Base-by-base conservation (phyloP, 139 green algal genomes). In the Diplosphaera chodatii region DNA sequence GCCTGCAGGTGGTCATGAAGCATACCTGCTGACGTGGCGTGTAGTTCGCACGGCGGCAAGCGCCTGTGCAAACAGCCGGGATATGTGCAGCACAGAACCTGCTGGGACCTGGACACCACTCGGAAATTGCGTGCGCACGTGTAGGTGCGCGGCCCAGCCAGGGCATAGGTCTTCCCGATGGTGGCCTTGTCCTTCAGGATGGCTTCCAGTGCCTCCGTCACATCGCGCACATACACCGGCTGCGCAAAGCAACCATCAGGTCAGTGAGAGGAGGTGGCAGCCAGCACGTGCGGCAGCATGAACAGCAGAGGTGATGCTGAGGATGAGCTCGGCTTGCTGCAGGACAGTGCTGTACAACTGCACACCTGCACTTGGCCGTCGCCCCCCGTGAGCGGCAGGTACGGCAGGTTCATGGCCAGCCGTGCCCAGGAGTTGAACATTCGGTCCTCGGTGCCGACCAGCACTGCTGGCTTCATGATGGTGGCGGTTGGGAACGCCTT, bases 361-460 rank as follows among this genome's bases (percentile, higher is more conserved):
- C n/a, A n/a, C n/a, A n/a, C n/a, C n/a, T n/a, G n/a, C n/a, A n/a
- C n/a, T n/a, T n/a, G 83, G 8, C 77, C 85, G 5, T 71, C 92
- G 20, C 85, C 90, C 55, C 89, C 85, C 1, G 94, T 72, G n/a
- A 98, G 75, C 20, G 91, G 91, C 5, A 96, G 62, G 66, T 79
- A 63, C 15, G 83, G 82, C 59, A 80, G 74, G 76, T 76, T 85
- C 68, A 88, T 85, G 41, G 78, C 64, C 69, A 91, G 72, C 67
- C 83, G 70, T 16, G 94, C 86, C 16, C 90, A 80, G 71, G 84
- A 85, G 82, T 97, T 97, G 71, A 94, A 89, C 63, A 98, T 83
- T 25, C 91, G 78, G 80, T 99, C 95, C 85, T 99, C 95, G 13
- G 88, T 86, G 66, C 95, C 95, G 0, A 93, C 79, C 55, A 99